Percentiles rank a stretch among this genome's conserved stretches.
Conservation (phyloP, 163 green algal species). For the Scenedesmus sp. region DNA sequence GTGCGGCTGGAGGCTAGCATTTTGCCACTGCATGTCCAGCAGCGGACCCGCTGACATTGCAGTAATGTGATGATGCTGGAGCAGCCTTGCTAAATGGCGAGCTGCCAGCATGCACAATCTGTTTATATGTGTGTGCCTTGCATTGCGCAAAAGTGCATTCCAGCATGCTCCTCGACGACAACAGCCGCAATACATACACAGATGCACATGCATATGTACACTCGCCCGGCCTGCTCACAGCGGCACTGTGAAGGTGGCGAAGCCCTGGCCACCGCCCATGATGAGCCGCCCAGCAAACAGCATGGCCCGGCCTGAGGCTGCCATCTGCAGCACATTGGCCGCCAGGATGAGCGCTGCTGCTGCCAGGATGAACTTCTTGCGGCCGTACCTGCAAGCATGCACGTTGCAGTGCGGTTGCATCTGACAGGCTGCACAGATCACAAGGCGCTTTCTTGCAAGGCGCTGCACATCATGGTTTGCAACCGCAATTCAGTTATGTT, state of each 20-base stretch:
- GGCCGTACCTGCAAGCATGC: not conserved
- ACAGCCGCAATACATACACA: no score
- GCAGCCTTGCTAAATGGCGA: not conserved
- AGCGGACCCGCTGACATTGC: not conserved
- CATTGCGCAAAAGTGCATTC: no score
- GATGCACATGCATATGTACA: no score
- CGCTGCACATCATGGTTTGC: no score
- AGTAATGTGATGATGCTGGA: not conserved
- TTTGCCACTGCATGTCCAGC: not conserved
- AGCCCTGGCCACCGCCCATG: constrained; percentile 13
- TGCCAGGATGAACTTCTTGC: not conserved
- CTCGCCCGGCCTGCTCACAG: not conserved
- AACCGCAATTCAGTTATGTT: no score
- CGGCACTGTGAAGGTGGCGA: constrained; percentile 27
- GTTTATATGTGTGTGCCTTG: no score
- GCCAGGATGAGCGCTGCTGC: constrained; percentile 14
- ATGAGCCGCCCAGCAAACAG: constrained; percentile 6
- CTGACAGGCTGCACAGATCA: no score
- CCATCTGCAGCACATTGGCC: constrained; percentile 16
- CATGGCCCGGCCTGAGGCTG: constrained; percentile 16
- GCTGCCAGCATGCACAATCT: not conserved
- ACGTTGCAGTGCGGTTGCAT: not conserved
- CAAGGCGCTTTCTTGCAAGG: no score
- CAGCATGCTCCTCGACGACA: no score
- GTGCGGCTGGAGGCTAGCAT: not conserved